Evolutionary conservation across 805 yeast genomes (phyloP), one percentile per base, ranked within the genome.

Genomic region (Starmerella floricola): DNA sequence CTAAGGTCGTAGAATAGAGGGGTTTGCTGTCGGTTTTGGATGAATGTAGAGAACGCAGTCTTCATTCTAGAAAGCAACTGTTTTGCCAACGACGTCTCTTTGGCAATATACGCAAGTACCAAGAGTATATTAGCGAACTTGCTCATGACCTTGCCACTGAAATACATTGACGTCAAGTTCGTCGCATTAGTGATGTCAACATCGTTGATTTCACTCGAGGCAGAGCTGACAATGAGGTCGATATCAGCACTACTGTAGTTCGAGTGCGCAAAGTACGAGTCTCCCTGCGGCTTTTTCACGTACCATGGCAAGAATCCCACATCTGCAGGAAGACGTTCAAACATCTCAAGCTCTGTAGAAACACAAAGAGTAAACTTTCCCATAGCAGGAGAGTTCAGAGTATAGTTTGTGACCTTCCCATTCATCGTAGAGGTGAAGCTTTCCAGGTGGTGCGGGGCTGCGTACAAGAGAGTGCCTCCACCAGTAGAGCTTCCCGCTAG

Each of bases 71-170:
- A 68, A 34, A 85, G 62, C 33, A 82, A 59, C 8, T 58, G 56
- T 11, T 59, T 51, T 1, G 91, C 72, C 45, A 81, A 59, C 2
- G 55, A 57, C 0, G 62, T 55, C 55, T 87, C 80, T 18, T 73
- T 59, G 40, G 88, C 59, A 15, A 88, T 69, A 48, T 67, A 75
- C 43, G 81, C 76, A 24, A 78, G 73, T 8, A 77, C 83, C 49
- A 80, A 80, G 17, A 86, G 68, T 37, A 88, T 72, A 67, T 79
- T 79, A 0, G 97, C 95, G 61, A 78, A 91, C 63, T 87, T 88
- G 49, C 85, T 94, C 44, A 87, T 64, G 20, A 76, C 71, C 58
- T 91, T 88, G 15, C 97, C 98, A 4, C 94, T 72, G 28, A 82
- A 78, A 62, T 88, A 88, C 91, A 86, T 87, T 1, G 95, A 84